Conservation (phyloP, 2,329 filamentous ascomycete species). For the Penicillium sclerotigenum region DNA sequence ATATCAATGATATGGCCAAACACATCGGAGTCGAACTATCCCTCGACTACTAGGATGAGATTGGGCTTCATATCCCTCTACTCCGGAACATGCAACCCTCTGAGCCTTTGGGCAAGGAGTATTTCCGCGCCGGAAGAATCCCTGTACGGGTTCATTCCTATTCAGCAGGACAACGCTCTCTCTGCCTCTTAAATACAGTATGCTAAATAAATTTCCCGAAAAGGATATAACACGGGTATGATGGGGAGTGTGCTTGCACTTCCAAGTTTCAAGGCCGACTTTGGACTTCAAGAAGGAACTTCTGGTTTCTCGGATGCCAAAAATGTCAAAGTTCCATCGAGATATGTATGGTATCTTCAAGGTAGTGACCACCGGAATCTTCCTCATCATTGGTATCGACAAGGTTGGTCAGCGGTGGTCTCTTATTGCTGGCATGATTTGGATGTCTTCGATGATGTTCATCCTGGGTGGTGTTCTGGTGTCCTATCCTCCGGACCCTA, state of each 20-base stretch:
- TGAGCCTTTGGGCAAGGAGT: not conserved
- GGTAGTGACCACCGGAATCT: constrained; percentile 69
- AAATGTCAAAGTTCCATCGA: not conserved
- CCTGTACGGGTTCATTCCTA: not conserved
- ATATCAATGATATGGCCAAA: too few species aligned
- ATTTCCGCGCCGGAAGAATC: not conserved
- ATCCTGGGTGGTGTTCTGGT: constrained; percentile 67
- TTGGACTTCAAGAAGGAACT: not conserved
- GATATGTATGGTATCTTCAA: constrained; percentile 60
- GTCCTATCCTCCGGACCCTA: not conserved
- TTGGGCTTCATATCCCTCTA: not conserved
- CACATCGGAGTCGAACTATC: too few species aligned
- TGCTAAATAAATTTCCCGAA: not conserved
- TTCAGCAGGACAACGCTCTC: not conserved
- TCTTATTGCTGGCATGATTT: constrained; percentile 71
- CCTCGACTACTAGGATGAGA: too few species aligned
- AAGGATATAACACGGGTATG: not conserved
- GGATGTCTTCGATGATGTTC: constrained; percentile 85
- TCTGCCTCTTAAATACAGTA: not conserved
- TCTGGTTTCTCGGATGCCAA: not conserved
- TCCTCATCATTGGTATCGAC: constrained; percentile 90
- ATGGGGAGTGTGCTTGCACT: not conserved
- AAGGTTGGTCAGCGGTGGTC: constrained; percentile 74
- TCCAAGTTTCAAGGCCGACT: not conserved
- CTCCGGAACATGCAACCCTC: not conserved